Conservation (phyloP, 73 alveolate genomes). For the Paramecium sonneborni region DNA sequence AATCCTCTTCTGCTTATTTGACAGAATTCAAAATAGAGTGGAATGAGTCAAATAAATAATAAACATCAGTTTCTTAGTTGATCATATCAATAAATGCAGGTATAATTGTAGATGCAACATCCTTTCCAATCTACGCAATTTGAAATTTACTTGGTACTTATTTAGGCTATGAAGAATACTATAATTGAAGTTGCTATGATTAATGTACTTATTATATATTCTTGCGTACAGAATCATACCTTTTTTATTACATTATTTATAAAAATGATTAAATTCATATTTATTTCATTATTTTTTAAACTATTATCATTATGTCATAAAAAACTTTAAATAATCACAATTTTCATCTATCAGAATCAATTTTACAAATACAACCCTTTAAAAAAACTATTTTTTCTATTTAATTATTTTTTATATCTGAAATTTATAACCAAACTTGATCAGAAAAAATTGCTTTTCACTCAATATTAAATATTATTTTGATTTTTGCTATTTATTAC, state of each 20-base stretch:
- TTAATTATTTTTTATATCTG: too few relatives aligned
- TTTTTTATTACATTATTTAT: background rate
- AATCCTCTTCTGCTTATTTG: background rate
- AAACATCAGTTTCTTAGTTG: slow-evolving; percentile 46
- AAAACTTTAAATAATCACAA: too few relatives aligned
- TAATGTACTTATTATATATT: background rate
- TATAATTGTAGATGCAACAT: background rate
- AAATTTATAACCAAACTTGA: too few relatives aligned
- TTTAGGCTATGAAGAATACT: slow-evolving; percentile 34
- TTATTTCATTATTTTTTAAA: too few relatives aligned
- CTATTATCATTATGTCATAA: too few relatives aligned
- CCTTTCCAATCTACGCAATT: background rate
- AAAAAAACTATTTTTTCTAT: too few relatives aligned
- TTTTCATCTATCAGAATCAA: too few relatives aligned
- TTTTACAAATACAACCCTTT: too few relatives aligned
- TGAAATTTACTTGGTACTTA: background rate
- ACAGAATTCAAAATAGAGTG: slow-evolving; percentile 27
- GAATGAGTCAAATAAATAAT: slow-evolving; percentile 23
- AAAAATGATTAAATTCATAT: background rate
- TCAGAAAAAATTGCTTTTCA: too few relatives aligned
- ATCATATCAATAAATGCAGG: slow-evolving; percentile 24
- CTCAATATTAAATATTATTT: too few relatives aligned
- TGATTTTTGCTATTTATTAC: too few relatives aligned
- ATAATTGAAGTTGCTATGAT: background rate
- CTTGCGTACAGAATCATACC: slow-evolving; percentile 41